Percentiles rank a stretch among this genome's conserved stretches.
Evolutionary conservation across 176 grass and related monocot genomes (phyloP).

Genomic region (Aegilops speltoides): DNA sequence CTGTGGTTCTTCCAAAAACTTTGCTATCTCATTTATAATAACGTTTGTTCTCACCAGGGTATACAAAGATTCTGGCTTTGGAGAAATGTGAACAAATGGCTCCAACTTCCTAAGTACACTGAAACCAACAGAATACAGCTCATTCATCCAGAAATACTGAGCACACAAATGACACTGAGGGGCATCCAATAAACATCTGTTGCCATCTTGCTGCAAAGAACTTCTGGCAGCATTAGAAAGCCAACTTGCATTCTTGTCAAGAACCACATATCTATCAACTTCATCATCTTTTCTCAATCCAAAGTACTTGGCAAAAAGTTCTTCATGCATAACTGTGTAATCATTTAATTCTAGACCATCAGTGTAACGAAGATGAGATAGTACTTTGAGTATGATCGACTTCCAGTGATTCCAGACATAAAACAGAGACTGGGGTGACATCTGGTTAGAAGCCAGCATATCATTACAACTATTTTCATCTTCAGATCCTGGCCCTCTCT

Average conservation of each 20-base stretch:
- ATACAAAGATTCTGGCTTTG: background rate
- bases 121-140: slow-evolving; percentile 57
- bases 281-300: slow-evolving; percentile 50
- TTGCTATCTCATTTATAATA: slow-evolving; percentile 40
- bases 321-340: slow-evolving; percentile 24
- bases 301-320: slow-evolving; percentile 63
- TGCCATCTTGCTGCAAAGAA: slow-evolving; percentile 36
- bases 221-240: slow-evolving; percentile 18
- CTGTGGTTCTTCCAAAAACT: slow-evolving; percentile 38
- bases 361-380: slow-evolving; percentile 10
- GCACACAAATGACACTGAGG: slow-evolving; percentile 39
- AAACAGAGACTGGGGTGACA: slow-evolving; percentile 46
- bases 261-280: slow-evolving; percentile 14
- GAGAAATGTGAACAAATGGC: slow-evolving; percentile 25
- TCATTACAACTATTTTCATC: slow-evolving; percentile 12
- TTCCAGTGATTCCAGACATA: slow-evolving; percentile 56
- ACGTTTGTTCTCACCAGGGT: slow-evolving; percentile 14
- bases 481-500: slow-evolving; percentile 27
- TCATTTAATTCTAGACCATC: background rate
- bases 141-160: slow-evolving; percentile 46
- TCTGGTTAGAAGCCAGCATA: slow-evolving; percentile 29
- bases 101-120: slow-evolving; percentile 52
- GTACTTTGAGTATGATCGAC: slow-evolving; percentile 31
- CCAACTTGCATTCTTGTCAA: slow-evolving; percentile 66
- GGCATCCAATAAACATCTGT: slow-evolving; percentile 2